phyloP scores from a whole-genome alignment of 176 grass and related monocot species.

The Hsuehochloa calcarea region DNA sequence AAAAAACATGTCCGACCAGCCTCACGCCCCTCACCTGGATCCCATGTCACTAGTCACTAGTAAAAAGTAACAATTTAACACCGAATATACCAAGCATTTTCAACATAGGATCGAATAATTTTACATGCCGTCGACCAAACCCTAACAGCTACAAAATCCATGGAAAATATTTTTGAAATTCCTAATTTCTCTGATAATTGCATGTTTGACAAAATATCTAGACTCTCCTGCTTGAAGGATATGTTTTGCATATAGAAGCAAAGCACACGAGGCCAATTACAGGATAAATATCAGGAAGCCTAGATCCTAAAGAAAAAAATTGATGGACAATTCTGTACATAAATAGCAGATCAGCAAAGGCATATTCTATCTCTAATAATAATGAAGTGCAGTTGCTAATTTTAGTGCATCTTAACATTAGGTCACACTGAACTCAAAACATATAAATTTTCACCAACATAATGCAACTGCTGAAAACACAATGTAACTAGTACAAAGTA shows the following conservation, averaged over 20 bases:
- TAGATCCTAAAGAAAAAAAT: constrained; percentile 1
- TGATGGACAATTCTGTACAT: not conserved
- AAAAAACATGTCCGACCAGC: not conserved
- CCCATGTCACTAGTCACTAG: not conserved
- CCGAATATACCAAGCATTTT: not conserved
- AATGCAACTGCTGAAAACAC: not conserved
- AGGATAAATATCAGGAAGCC: not conserved
- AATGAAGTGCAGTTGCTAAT: not conserved
- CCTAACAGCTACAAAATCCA: not conserved
- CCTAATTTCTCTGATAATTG: not conserved
- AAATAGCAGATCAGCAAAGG: not conserved
- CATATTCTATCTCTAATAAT: not conserved
- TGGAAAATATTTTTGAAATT: not conserved
- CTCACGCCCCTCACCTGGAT: not conserved
- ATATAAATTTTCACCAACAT: not conserved
- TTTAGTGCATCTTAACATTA: not conserved
- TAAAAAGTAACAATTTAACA: not conserved
- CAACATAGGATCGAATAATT: not conserved
- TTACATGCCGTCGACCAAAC: not conserved
- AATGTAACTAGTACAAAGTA: not conserved
- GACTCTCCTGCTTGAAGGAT: not conserved
- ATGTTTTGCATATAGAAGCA: not conserved
- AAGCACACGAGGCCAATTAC: not conserved
- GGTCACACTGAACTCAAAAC: not conserved
- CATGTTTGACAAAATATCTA: not conserved